Base-by-base conservation (phyloP, 768 basidiomycete genomes). In the Candolleomyces eurysporus region DNA sequence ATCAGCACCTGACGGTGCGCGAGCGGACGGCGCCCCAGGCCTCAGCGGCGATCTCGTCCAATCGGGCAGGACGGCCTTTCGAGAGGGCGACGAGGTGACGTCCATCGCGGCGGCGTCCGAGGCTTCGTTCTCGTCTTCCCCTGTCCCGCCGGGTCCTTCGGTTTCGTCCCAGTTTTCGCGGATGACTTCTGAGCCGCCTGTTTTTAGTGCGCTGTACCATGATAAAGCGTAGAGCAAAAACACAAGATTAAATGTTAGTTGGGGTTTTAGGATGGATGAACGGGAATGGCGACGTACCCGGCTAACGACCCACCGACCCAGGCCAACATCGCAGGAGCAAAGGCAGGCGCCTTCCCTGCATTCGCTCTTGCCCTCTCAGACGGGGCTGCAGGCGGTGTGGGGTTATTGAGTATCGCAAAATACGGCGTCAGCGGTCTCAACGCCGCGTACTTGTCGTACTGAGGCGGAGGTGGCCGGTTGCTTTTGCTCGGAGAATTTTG, bases 281-380 rank as follows among this genome's bases (percentile, higher is more conserved):
- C 55, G 30, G 36, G 46, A 53, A n/a, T 30, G 11, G 40, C 40
- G 36, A 81, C 87, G 64, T 73, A 94, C 90, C 96, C 96, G 2
- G 95, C 93, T 19, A 98, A 71, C 21, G 92, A 94, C 0, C 94
- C 96, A 4, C 96, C 96, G 11, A 99, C 87, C 96, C 96, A 99
- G 0, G 89, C 82, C 75, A 96, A 79, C 39, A 87, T 79, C 1
- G 88, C 86, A 1, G 94, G 90, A 4, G 88, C 77, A 75, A 96
- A 98, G 0, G 91, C 90, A 0, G 96, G 96, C 0, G 94, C 94
- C 65, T 86, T 90, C 2, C 94, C 96, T 1, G 87, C 88, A 64
- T 87, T 88, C 0, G 79, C 81, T 19, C 71, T 77, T 3, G 86
- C 86, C 49, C 84, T 75, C 40, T 83, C 77, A 6, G 83, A 79